Evolutionary conservation across 139 green algal species (phyloP), one percentile per base, ranked within the genome.

Genomic region (Pseudopediastrum boryanum): DNA sequence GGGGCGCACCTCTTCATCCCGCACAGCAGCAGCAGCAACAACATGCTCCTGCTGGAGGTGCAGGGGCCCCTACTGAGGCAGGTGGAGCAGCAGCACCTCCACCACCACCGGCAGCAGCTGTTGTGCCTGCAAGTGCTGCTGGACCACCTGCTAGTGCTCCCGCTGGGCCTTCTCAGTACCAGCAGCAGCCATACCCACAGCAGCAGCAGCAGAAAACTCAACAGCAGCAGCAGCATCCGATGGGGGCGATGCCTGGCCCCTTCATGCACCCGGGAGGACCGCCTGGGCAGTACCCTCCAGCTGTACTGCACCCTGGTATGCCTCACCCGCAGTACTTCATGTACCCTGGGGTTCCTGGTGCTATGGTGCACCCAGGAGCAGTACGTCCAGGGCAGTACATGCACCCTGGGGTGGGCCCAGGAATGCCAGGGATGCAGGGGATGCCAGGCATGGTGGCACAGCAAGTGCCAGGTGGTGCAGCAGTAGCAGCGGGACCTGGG

Each of bases 201-300:
- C 43, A 35, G 66, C 66, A 44, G 38, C 41, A 59, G 66, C 63
- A 52, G 63, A 16, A 29, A 21, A 66, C 13, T 13, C 70, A 77
- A 51, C 50, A 77, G 48, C 68, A 75, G 67, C 67, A 41, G 43
- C 66, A 61, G 42, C 67, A 63, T n/a, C 42, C 25, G 66, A n/a
- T 61, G 67, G 27, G n/a, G n/a, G n/a, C n/a, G n/a, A n/a, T n/a
- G n/a, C n/a, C n/a, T n/a, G n/a, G n/a, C n/a, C n/a, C n/a, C n/a
- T n/a, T n/a, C n/a, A n/a, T n/a, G n/a, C n/a, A n/a, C n/a, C n/a
- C 61, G 43, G 61, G 19, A 36, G 61, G 61, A 8, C 56, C 56
- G 25, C 61, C 27, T 36, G 25, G 25, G 35, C 25, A 44, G 19
- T 7, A 36, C 25, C 25, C 61, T 29, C 13, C 65, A 73, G 39